Evolutionary conservation across 768 basidiomycete species (phyloP), one percentile per base, ranked within the genome.

Genomic region (Kondoa malvinella): DNA sequence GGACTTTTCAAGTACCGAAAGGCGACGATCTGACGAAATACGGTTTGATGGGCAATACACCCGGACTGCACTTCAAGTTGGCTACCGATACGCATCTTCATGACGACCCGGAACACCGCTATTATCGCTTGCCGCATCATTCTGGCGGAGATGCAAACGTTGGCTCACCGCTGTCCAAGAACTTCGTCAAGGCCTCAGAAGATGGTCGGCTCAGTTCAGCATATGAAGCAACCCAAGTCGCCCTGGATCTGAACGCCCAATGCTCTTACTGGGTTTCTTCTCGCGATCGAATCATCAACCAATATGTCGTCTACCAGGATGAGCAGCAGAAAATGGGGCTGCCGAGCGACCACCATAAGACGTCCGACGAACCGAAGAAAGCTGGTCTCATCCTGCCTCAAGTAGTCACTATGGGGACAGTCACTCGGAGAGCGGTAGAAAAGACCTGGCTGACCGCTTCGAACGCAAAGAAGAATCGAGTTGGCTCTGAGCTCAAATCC

Each of bases 201-300:
- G 87, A 92, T 70, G 89, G 91, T 16, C 88, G 86, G 4, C 78
- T 96, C 70, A 85, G 84, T 66, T 91, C 89, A 73, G 87, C 87
- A 0, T 86, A 85, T 1, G 73, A 76, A 1, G 87, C 86, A 71
- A 90, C 92, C 1, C 82, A 82, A 72, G 86, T 87, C 68, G 92
- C 92, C 1, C 79, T 96, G 65, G 86, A 91, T 67, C 84, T 97
- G 83, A 95, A 90, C 73, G 87, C 89, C 0, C 85, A 90, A 72
- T 96, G 94, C 79, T 89, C 87, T 74, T 99, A 99, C 77, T 99
- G 94, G 95, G 90, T 95, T 76, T 89, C 88, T 72, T 87, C 90
- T 0, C 80, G 92, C 15, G 92, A 97, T 75, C 83, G 95, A 27
- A 87, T 97, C 72, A 75, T 86, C 75, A 88, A 90, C 72, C 95